These are phyloP conservation scores for Medicago ruthenica DNA, from an alignment of 306 rosid genomes.

Conservation along the genomic window DNA sequence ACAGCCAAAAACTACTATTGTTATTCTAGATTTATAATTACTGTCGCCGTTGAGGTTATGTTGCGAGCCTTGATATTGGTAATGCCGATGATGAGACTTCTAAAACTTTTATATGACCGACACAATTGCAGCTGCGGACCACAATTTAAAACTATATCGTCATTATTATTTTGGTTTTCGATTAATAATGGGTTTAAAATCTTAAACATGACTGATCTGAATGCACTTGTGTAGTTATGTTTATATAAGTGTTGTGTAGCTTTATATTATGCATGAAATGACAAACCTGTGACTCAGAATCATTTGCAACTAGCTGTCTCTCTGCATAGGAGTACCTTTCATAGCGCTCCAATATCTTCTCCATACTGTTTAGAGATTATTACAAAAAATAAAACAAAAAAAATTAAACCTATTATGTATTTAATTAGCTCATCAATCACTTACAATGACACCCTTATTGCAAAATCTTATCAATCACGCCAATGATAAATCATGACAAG, in stretches of 20 bases:
- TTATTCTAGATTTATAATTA: no score
- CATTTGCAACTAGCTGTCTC: conserved; percentile 61
- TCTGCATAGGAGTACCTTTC: conserved; percentile 87
- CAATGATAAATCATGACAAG: background rate
- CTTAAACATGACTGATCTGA: background rate
- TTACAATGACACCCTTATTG: background rate
- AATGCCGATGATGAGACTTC: no score
- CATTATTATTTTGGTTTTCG: background rate
- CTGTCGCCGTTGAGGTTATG: no score
- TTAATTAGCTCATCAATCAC: conserved; percentile 17
- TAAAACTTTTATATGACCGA: no score
- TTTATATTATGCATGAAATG: background rate
- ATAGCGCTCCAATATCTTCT: conserved; percentile 85
- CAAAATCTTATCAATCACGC: background rate
- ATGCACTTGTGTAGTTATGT: no score
- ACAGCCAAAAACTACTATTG: no score
- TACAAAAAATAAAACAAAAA: background rate
- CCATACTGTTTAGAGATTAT: conserved; percentile 66
- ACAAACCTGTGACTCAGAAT: conserved; percentile 70
- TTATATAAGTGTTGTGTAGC: no score
- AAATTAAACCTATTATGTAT: background rate
- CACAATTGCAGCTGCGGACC: no score
- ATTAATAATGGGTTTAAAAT: background rate
- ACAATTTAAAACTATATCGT: background rate
- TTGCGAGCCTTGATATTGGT: no score